Evolutionary conservation across 164 flowering plant species (phyloP), one percentile per base, ranked within the genome.

Genomic region (Akebia trifoliata): DNA sequence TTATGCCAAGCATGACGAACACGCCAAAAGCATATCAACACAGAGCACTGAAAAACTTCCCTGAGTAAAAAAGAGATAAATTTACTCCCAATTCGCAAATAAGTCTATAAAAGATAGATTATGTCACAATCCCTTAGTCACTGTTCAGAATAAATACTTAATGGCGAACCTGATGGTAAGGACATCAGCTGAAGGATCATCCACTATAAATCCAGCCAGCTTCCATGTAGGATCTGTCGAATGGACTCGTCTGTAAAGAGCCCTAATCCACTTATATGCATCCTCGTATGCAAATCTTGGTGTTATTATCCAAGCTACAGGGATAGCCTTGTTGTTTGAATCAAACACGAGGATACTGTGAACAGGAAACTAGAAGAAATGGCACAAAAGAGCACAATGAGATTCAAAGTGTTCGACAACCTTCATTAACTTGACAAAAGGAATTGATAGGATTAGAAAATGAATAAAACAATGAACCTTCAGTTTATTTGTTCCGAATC

Each of bases 1-100:
- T 86, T 90, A 56, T 86, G 97, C 97, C 97, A 93, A 34, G 95
- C 83, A 77, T 86, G 99, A 12, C 96, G 95, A 32, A 83, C 78
- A 31, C 93, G 77, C 97, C 97, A 90, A 68, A 80, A 79, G 69
- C 78, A 69, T 31, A 90, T 57, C 69, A 86, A 67, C 6, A 90
- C 80, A 35, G 95, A 76, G 76, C 97, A 90, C 69, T 79, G 86
- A 64, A 90, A 87, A 11, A 90, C 94, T 59, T 90, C 91, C 85
- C 97, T 90, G 86, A 37, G 22, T 8, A 66, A 50, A 54, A 51
- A 15, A 44, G 29, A 69, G 29, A 66, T 9, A 35, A 18, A 6
- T 20, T 1, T 17, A 5, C 22, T 3, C 45, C 6, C 45, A 12
- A 12, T 17, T 9, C 17, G 21, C 7, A 43, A n/a, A 20, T 6